A percentile compares a stretch with the other conserved stretches of the same genome.
These are phyloP conservation scores for Phytophthora pistaciae DNA, from an alignment of 352 stramenopile species.

Conservation along the genomic window DNA sequence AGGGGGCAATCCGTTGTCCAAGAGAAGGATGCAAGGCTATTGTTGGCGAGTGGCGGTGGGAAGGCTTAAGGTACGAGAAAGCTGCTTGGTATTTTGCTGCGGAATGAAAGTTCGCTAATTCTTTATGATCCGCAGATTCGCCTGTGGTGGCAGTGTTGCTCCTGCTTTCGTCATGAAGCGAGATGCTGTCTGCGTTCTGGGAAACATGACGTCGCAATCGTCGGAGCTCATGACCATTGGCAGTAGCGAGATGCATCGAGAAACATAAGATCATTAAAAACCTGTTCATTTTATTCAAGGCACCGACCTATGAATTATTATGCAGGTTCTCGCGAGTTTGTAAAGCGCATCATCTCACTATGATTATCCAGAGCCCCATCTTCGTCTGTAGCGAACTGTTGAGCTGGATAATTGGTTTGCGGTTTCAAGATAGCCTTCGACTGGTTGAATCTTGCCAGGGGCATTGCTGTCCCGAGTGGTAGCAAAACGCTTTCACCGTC, in stretches of 20 bases:
- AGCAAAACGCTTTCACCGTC: constrained; percentile 54
- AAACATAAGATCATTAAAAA: constrained; percentile 4
- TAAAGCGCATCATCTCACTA: constrained; percentile 57
- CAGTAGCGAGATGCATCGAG: constrained; percentile 10
- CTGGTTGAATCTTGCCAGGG: constrained; percentile 8
- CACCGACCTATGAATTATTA: not conserved
- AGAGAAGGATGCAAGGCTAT: constrained; percentile 43
- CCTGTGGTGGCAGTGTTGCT: constrained; percentile 47
- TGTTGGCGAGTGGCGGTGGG: constrained; percentile 68
- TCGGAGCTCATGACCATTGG: constrained; percentile 25
- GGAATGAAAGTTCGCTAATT: not conserved
- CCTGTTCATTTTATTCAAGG: not conserved
- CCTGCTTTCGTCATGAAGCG: constrained; percentile 67
- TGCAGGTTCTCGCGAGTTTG: not conserved
- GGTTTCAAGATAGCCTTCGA: not conserved
- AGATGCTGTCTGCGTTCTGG: constrained; percentile 55
- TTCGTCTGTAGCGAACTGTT: not conserved
- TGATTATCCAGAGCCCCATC: constrained; percentile 26
- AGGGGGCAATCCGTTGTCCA: constrained; percentile 53
- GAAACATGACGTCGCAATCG: constrained; percentile 47
- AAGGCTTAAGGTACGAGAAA: constrained; percentile 44
- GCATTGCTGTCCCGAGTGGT: constrained; percentile 29
- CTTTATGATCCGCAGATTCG: constrained; percentile 32
- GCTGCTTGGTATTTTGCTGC: constrained; percentile 1
- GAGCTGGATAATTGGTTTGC: constrained; percentile 2